Conservation (phyloP, 1,284 basidiomycete genomes). For the Apiotrichum mycotoxinovorans region DNA sequence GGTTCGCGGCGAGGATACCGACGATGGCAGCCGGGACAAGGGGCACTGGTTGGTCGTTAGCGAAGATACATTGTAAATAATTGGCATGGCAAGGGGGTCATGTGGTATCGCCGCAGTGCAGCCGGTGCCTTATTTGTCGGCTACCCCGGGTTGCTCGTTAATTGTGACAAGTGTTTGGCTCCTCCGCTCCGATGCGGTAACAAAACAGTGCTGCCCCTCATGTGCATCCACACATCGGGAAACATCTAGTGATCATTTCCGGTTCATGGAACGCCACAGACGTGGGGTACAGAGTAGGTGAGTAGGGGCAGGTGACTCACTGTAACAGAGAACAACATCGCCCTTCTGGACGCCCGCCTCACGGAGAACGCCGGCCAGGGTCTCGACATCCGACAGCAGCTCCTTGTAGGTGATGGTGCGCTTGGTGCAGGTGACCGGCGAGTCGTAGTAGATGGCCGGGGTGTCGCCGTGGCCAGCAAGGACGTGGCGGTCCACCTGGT, state of each 20-base stretch:
- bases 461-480: conserved; percentile 16
- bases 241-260: no score
- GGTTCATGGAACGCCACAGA: no score
- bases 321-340: conserved; percentile 63
- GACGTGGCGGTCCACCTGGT: conserved; percentile 23
- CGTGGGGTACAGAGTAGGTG: no score
- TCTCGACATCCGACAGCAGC: conserved; percentile 80
- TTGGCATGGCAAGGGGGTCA: no score
- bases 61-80: no score
- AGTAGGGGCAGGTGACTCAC: conserved; percentile 3
- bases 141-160: no score
- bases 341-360: conserved; percentile 85
- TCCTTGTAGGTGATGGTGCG: conserved; percentile 66
- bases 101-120: no score
- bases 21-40: conserved; percentile 58
- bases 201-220: no score
- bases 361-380: conserved; percentile 83
- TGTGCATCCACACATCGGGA: no score
- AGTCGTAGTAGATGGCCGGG: conserved; percentile 24
- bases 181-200: not conserved
- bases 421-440: conserved; percentile 19
- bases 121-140: no score
- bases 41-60: conserved; percentile 13
- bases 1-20: conserved; percentile 82
- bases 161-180: no score